Evolutionary conservation across 129 eudicot genomes (phyloP), one percentile per base, ranked within the genome.

Genomic region (Artemisia annua): DNA sequence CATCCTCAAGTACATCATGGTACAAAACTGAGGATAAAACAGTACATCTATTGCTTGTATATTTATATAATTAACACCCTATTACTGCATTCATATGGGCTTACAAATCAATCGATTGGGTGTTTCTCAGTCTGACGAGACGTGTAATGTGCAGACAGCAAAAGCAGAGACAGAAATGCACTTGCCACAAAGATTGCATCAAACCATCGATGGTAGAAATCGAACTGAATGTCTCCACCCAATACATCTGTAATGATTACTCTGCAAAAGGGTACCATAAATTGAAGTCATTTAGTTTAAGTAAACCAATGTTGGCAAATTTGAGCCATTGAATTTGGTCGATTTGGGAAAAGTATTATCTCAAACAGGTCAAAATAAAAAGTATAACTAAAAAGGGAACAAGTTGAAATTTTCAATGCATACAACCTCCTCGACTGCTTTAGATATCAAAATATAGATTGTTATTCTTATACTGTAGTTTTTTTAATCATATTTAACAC

Each of bases 171-270:
- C 58, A 94, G 84, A 82, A 94, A 94, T 49, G 99, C 97, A 66
- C 99, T 94, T 15, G 99, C 97, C 52, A 86, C 99, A 78, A 94
- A 94, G 15, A 94, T 94, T 18, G 99, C 99, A 70, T 94, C 99
- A 26, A 94, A 94, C 99, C 99, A 94, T 58, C 96, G 79, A 74
- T 94, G 99, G 81, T 94, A 94, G 75, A 94, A 90, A 80, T 94
- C 99, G 53, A 94, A 94, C 66, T 94, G 99, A 66, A 94, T 94
- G 71, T 94, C 99, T 52, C 98, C 98, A 58, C 98, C 98, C 77
- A 94, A 81, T 44, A 94, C 97, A 56, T 94, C 99, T 19, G 99
- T 94, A 65, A 94, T 94, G 17, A 94, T 94, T 74, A 90, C 81
- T 91, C 99, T 94, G 94, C 80, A 69, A 82, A 66, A 55, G 3